Conservation (phyloP, 345 rosid genomes). For the Hirschfeldia incana region DNA sequence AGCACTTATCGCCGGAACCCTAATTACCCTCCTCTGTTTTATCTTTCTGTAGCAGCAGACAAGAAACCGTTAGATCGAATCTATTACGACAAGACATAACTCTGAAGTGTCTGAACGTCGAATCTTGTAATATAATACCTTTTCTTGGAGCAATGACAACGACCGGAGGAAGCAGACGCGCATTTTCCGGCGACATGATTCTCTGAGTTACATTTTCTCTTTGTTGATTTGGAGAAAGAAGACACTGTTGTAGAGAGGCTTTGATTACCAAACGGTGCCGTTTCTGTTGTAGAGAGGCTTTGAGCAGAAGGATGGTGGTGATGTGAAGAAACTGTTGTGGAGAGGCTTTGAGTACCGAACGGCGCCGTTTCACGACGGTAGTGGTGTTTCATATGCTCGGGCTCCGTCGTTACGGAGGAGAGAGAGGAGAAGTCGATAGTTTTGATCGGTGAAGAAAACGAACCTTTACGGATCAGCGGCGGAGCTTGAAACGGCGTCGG, state of each 20-base stretch:
- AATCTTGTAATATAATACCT: slow-evolving; percentile 47
- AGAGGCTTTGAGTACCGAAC: slow-evolving; percentile 59
- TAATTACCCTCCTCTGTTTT: slow-evolving; percentile 64
- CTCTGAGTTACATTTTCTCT: slow-evolving; percentile 77
- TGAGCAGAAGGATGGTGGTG: slow-evolving; percentile 52
- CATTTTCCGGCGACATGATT: slow-evolving; percentile 59
- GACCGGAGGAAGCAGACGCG: slow-evolving; percentile 57
- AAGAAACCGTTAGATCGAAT: background rate
- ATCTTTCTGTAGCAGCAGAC: slow-evolving; percentile 56
- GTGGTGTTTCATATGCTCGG: slow-evolving; percentile 35
- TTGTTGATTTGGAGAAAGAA: slow-evolving; percentile 49
- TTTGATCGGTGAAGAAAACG: slow-evolving; percentile 36
- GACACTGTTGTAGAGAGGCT: slow-evolving; percentile 60
- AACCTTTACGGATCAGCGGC: slow-evolving; percentile 43
- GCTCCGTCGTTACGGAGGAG: slow-evolving; percentile 48
- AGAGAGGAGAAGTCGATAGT: slow-evolving; percentile 70
- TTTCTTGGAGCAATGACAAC: slow-evolving; percentile 93
- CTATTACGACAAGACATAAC: background rate
- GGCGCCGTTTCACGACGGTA: slow-evolving; percentile 60
- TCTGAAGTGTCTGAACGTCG: background rate
- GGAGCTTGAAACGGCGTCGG: slow-evolving; percentile 65
- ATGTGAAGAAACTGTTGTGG: slow-evolving; percentile 54
- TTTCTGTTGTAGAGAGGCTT: slow-evolving; percentile 56
- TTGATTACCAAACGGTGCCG: slow-evolving; percentile 63
- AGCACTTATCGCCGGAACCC: slow-evolving; percentile 92